These are phyloP conservation scores for Solanum infundibuliforme DNA, from an alignment of 257 asterid species.

Conservation along the genomic window DNA sequence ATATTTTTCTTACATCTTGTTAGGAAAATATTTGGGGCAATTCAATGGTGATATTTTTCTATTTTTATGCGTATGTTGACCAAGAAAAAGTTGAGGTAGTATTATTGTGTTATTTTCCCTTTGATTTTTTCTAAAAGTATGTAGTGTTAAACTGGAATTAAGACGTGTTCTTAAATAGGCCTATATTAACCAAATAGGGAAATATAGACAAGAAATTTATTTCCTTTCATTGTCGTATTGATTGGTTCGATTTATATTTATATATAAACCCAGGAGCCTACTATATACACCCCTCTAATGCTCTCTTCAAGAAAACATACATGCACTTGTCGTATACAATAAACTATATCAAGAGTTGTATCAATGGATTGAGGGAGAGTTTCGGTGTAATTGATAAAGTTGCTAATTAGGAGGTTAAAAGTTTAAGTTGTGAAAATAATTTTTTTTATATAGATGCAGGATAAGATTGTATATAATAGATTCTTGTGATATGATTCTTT, in stretches of 20 bases:
- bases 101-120: not conserved
- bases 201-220: not conserved
- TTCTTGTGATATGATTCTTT: not conserved
- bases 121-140: not conserved
- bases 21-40: not conserved
- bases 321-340: not conserved
- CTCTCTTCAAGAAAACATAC: not conserved
- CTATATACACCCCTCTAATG: not conserved
- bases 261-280: not conserved
- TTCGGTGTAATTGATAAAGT: not conserved
- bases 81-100: not conserved
- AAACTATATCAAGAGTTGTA: not conserved
- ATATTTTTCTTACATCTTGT: not conserved
- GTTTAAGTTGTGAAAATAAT: not conserved
- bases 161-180: not conserved
- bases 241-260: not conserved
- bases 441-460: too few species aligned
- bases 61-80: not conserved
- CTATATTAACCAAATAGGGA: not conserved
- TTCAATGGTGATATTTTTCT: not conserved
- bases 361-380: not conserved
- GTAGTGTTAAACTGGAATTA: not conserved
- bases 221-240: not conserved
- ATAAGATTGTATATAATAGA: not conserved
- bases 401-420: not conserved